Percentiles rank a stretch among this genome's conserved stretches.
phyloP scores from a whole-genome alignment of 139 green algal genomes.

The Asterochloris erici region DNA sequence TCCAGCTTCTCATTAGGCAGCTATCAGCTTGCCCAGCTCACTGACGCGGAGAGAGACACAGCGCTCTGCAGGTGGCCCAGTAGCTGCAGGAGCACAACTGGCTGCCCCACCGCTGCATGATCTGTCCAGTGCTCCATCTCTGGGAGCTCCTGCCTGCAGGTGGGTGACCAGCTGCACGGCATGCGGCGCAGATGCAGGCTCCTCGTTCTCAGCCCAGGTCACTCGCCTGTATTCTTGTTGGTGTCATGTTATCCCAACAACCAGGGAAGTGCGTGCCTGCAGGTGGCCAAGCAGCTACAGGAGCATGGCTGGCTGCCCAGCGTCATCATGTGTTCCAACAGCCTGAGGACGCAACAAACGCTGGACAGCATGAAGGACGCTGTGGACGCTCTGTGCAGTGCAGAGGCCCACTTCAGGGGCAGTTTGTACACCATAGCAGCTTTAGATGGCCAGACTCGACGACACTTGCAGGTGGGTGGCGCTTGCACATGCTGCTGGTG shows the following conservation, averaged over 20 bases:
- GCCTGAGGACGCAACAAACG: constrained; percentile 71
- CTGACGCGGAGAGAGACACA: too few species aligned
- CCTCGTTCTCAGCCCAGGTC: too few species aligned
- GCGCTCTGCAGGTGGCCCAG: too few species aligned
- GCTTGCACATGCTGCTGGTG: too few species aligned
- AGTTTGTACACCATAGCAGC: constrained; percentile 80
- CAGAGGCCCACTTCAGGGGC: constrained; percentile 61
- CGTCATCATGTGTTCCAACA: constrained; percentile 58
- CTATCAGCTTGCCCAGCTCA: too few species aligned
- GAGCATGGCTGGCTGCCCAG: constrained; percentile 70
- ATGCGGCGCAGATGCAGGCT: too few species aligned
- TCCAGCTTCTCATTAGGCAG: too few species aligned
- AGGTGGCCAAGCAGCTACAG: constrained; percentile 23
- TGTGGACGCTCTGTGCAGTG: constrained; percentile 25
- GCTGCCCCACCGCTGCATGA: too few species aligned
- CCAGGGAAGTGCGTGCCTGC: too few species aligned
- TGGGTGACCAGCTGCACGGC: background rate
- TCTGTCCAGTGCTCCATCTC: too few species aligned
- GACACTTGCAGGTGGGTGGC: constrained; percentile 44
- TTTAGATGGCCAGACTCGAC: constrained; percentile 72
- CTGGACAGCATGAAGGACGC: constrained; percentile 68
- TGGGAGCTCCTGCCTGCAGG: background rate
- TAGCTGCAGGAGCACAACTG: too few species aligned
- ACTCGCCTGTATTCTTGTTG: background rate
- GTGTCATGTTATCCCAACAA: background rate